These are phyloP conservation scores for Acacia crassicarpa DNA, from an alignment of 306 rosid genomes.

Conservation along the genomic window DNA sequence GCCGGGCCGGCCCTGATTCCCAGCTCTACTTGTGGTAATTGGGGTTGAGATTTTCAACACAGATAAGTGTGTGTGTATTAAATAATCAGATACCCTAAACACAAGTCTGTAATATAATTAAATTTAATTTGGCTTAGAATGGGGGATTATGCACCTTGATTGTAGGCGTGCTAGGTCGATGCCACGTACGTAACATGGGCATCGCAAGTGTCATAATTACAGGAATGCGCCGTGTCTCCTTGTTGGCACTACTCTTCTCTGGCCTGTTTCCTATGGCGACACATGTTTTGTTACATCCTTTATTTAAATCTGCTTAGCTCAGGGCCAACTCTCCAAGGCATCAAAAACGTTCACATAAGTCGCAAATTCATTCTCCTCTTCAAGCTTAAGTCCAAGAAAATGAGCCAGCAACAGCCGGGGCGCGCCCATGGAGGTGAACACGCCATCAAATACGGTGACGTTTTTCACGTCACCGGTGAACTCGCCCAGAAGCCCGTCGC, in stretches of 20 bases:
- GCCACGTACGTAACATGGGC: background rate
- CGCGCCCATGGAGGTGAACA: slow-evolving; percentile 32
- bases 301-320: background rate
- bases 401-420: slow-evolving; percentile 61
- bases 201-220: background rate
- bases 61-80: too few species aligned
- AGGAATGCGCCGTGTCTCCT: background rate
- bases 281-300: background rate
- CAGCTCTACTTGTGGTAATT: too few species aligned
- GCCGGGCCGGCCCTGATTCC: too few species aligned
- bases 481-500: slow-evolving; percentile 57
- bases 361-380: background rate
- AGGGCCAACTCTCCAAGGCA: background rate
- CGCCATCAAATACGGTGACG: slow-evolving; percentile 68
- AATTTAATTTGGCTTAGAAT: background rate
- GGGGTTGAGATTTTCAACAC: too few species aligned
- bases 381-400: slow-evolving; percentile 3
- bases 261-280: background rate
- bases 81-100: background rate
- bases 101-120: background rate
- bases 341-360: background rate
- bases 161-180: background rate
- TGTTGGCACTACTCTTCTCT: background rate
- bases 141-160: background rate
- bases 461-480: slow-evolving; percentile 61